Conservation (phyloP, 2,329 filamentous ascomycete genomes). For the Fusarium protoensiforme region DNA sequence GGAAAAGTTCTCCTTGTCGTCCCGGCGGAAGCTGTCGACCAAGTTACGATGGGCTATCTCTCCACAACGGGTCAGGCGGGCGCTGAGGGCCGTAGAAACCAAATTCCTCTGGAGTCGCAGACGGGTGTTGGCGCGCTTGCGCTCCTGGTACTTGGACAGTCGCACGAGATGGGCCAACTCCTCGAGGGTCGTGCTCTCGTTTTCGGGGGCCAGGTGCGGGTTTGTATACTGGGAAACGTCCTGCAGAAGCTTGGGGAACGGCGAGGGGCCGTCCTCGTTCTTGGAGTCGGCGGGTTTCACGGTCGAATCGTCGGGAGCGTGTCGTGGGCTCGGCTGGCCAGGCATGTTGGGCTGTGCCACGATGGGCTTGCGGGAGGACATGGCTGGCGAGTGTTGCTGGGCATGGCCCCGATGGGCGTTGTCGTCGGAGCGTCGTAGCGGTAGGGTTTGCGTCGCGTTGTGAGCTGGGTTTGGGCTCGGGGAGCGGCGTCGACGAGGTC, state of each 20-base stretch:
- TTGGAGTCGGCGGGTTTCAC: slow-evolving; percentile 46
- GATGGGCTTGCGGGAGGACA: slow-evolving; percentile 59
- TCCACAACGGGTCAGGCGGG: slow-evolving; percentile 78
- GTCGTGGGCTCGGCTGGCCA: slow-evolving; percentile 44
- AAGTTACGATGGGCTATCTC: slow-evolving; percentile 80
- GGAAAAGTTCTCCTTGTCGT: slow-evolving; percentile 82
- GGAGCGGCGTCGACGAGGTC: slow-evolving; percentile 63
- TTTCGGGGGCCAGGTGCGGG: slow-evolving; percentile 67
- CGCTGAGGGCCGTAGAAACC: slow-evolving; percentile 79
- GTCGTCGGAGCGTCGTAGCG: slow-evolving; percentile 58
- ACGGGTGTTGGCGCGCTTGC: slow-evolving; percentile 79
- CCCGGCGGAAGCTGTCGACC: slow-evolving; percentile 80
- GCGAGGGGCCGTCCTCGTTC: slow-evolving; percentile 56
- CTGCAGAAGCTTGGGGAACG: slow-evolving; percentile 64
- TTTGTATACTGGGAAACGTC: slow-evolving; percentile 76
- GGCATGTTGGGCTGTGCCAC: slow-evolving; percentile 57
- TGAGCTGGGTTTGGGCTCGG: slow-evolving; percentile 64
- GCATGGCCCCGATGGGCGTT: slow-evolving; percentile 52
- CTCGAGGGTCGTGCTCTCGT: slow-evolving; percentile 76
- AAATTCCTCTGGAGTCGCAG: slow-evolving; percentile 79
- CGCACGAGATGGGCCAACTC: slow-evolving; percentile 83
- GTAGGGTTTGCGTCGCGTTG: slow-evolving; percentile 55
- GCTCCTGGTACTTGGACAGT: slow-evolving; percentile 83
- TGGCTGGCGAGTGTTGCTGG: slow-evolving; percentile 51
- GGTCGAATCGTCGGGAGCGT: slow-evolving; percentile 39